Percentiles rank a stretch among this genome's conserved stretches.
phyloP scores from a whole-genome alignment of 2,329 filamentous ascomycete species.

The Cadophora sp. region DNA sequence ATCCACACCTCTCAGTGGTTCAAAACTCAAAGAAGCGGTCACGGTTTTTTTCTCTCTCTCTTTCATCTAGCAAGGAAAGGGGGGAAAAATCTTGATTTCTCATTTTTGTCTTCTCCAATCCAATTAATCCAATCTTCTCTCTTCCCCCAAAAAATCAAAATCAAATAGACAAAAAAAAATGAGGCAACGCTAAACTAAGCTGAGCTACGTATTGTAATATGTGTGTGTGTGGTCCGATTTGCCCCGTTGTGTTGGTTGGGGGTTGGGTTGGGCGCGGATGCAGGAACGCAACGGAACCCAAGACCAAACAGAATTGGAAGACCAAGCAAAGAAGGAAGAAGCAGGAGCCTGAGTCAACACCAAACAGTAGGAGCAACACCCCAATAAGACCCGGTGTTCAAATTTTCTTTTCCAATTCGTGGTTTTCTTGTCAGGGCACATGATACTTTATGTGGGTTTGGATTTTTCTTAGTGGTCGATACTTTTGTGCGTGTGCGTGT shows the following conservation, averaged over 20 bases:
- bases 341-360: no score
- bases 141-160: no score
- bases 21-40: background rate
- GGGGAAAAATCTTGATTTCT: background rate
- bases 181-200: background rate
- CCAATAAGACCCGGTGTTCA: no score
- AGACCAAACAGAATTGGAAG: background rate
- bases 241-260: background rate
- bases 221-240: background rate
- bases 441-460: background rate
- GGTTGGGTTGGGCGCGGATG: constrained; percentile 31
- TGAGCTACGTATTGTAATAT: background rate
- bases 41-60: no score
- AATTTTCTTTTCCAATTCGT: no score
- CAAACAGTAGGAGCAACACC: no score
- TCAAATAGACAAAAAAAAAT: background rate
- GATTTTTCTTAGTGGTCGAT: constrained; percentile 11
- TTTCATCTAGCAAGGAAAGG: no score
- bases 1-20: no score
- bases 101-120: no score
- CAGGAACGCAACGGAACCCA: constrained; percentile 20
- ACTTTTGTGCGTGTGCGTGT: background rate
- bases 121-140: no score
- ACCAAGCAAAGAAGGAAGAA: background rate
- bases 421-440: background rate